Conservation (phyloP, 331 rosid genomes). For the Spiraea crenata region DNA sequence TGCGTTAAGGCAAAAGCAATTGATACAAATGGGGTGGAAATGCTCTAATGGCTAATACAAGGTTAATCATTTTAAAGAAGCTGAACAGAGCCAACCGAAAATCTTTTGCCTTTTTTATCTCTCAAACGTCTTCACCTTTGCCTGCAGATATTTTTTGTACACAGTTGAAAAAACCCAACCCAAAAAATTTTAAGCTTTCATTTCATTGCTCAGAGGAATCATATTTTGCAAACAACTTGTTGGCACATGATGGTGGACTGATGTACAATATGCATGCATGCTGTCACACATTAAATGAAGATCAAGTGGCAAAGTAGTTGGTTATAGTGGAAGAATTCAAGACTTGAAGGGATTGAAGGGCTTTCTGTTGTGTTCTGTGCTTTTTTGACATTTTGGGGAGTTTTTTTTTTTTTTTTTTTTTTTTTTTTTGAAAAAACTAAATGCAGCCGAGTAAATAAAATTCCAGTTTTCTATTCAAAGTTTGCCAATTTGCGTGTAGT, state of each 20-base stretch:
- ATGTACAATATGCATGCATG: not conserved
- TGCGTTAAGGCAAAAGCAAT: too few species aligned
- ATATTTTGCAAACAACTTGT: not conserved
- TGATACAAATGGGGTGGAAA: too few species aligned
- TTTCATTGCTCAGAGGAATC: not conserved
- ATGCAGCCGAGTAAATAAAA: not conserved
- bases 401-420: too few species aligned
- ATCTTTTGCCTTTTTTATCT: not conserved
- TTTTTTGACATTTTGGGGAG: too few species aligned
- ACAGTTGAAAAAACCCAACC: conserved; percentile 1
- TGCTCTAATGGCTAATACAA: conserved; percentile 3
- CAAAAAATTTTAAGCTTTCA: not conserved
- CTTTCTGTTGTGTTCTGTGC: too few species aligned
- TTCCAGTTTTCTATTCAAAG: not conserved
- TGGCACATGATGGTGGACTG: not conserved
- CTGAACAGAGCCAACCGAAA: not conserved
- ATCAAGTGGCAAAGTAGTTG: conserved; percentile 2
- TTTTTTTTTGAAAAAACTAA: not conserved
- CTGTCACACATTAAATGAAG: not conserved
- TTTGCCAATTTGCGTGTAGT: not conserved
- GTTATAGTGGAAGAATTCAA: not conserved
- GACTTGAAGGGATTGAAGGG: too few species aligned
- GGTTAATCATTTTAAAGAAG: conserved; percentile 14
- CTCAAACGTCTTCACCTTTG: not conserved
- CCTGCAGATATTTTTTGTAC: conserved; percentile 1